Conservation (phyloP, 345 rosid species). For the Rhodomyrtus tomentosa region DNA sequence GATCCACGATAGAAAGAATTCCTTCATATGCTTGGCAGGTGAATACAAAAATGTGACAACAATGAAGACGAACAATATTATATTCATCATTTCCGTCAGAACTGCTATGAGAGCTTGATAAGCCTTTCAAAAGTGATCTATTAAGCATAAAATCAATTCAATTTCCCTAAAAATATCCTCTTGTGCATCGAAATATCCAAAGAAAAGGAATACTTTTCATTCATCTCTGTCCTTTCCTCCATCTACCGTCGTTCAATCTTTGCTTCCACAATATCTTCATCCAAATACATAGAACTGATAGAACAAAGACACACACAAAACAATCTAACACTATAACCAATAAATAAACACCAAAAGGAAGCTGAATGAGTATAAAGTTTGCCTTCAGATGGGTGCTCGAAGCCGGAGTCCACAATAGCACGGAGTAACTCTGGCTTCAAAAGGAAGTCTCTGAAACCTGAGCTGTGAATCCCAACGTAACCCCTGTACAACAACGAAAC, state of each 20-base stretch:
- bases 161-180: background rate
- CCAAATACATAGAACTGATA: background rate
- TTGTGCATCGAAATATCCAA: background rate
- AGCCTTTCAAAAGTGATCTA: background rate
- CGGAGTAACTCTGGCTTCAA: conserved; percentile 98
- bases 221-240: background rate
- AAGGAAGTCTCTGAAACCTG: conserved; percentile 99
- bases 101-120: background rate
- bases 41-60: background rate
- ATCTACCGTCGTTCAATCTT: background rate
- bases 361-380: conserved; percentile 1
- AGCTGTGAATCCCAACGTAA: conserved; percentile 96
- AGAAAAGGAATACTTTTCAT: background rate
- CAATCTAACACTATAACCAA: background rate
- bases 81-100: background rate
- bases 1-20: background rate
- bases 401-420: conserved; percentile 94
- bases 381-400: conserved; percentile 99
- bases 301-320: background rate
- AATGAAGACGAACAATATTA: background rate
- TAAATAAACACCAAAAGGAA: background rate
- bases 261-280: background rate
- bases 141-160: background rate
- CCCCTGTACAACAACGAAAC: conserved; percentile 39
- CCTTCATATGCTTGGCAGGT: background rate